Percentiles rank a stretch among this genome's conserved stretches.
phyloP scores from a whole-genome alignment of 75 land plant genomes.

The Picea glauca region DNA sequence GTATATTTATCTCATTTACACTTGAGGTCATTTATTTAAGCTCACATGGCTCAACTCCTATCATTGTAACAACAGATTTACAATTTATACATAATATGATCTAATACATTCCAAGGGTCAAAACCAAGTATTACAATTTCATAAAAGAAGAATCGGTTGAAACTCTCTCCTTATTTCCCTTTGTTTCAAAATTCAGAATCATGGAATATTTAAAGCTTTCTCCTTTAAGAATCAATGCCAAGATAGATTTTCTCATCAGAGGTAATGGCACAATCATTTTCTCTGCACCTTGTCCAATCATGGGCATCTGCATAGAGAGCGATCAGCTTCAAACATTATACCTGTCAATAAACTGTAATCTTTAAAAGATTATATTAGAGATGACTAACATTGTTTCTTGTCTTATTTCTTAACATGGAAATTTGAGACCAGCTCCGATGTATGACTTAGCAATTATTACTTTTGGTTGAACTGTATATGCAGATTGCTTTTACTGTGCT shows the following conservation, averaged over 20 bases:
- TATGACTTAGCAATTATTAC: not conserved
- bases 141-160: too few species aligned
- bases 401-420: not conserved
- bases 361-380: not conserved
- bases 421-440: not conserved
- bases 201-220: not conserved
- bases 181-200: not conserved
- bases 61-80: too few species aligned
- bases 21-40: too few species aligned
- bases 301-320: conserved; percentile 4
- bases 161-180: not conserved
- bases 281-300: not conserved
- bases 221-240: not conserved
- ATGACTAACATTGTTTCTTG: not conserved
- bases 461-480: not conserved
- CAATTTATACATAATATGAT: too few species aligned
- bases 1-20: too few species aligned
- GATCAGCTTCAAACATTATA: conserved; percentile 5
- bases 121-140: too few species aligned
- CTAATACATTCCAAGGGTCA: too few species aligned
- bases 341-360: not conserved
- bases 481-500: conserved; percentile 46
- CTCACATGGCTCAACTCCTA: too few species aligned
- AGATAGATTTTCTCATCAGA: not conserved
- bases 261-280: not conserved